Base-by-base conservation (phyloP, 73 alveolate genomes). In the Loxodes magnus region DNA sequence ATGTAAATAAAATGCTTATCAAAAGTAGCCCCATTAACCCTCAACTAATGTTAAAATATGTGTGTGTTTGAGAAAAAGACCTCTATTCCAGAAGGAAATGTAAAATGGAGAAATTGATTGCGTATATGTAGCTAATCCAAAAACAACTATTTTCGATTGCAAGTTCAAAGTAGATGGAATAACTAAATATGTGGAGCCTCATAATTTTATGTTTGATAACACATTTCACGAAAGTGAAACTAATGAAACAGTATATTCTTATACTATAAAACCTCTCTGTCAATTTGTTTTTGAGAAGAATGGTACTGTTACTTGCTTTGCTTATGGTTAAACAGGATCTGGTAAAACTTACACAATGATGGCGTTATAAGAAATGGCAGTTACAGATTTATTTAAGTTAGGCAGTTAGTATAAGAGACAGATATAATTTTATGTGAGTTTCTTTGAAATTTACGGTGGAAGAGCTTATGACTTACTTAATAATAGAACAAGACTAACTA, bases 321-420 rank as follows among this genome's bases (percentile, higher is more conserved):
- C 98, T 0, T 92, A 92, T 67, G 98, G 98, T 3, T 83, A 92
- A 58, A 92, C 98, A 2, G 98, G 98, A 5, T 74, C 94, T 6
- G 98, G 98, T 3, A 92, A 92, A 64, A 92, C 98, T 0, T 92
- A 56, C 61, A 92, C 98, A 9, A 89, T 87, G 95, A 77, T 54
- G n/a, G n/a, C n/a, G n/a, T n/a, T n/a, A n/a, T n/a, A n/a, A n/a
- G n/a, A n/a, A n/a, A n/a, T n/a, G n/a, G n/a, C n/a, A n/a, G n/a
- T n/a, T n/a, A n/a, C n/a, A n/a, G n/a, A n/a, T n/a, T n/a, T n/a
- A n/a, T n/a, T n/a, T n/a, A n/a, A n/a, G n/a, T n/a, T n/a, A n/a
- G n/a, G n/a, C n/a, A n/a, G n/a, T n/a, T n/a, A n/a, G n/a, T n/a
- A n/a, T n/a, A n/a, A n/a, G n/a, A n/a, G n/a, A n/a, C n/a, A 69